These are phyloP conservation scores for Endotrypanum monterogeii DNA, from an alignment of 208 protist genomes.

Conservation along the genomic window DNA sequence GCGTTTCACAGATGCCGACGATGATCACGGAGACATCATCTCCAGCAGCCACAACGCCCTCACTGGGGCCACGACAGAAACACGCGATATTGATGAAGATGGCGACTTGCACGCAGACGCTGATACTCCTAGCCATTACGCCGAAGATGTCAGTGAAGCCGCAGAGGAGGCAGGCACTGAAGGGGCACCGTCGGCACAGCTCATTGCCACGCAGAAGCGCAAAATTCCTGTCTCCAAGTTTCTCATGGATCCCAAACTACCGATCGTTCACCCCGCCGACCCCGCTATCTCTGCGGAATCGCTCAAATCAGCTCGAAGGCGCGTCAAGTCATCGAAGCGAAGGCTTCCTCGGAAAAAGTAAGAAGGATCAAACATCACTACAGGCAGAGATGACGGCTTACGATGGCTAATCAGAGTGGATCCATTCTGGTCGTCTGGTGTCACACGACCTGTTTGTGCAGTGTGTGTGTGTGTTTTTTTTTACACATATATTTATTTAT, in stretches of 20 bases:
- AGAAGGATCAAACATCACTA: not conserved
- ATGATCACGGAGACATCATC: not conserved
- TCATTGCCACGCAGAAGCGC: slow-evolving; percentile 3
- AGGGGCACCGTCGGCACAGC: not conserved
- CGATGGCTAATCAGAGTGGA: not conserved
- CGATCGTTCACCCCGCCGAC: not conserved
- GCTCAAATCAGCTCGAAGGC: slow-evolving; percentile 19
- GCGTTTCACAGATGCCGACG: slow-evolving; percentile 41
- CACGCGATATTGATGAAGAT: not conserved
- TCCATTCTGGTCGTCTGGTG: no score
- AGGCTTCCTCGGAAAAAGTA: slow-evolving; percentile 33
- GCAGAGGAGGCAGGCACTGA: not conserved
- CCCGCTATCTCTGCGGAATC: slow-evolving; percentile 8
- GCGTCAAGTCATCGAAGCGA: slow-evolving; percentile 15
- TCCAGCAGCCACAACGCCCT: slow-evolving; percentile 2
- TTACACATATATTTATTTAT: no score
- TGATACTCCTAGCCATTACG: not conserved
- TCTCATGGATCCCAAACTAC: slow-evolving; percentile 16
- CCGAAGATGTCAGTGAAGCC: not conserved
- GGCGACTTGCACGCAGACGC: not conserved
- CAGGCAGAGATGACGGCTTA: no score
- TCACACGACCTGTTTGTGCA: no score
- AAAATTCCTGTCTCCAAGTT: slow-evolving; percentile 40
- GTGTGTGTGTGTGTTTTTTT: no score
- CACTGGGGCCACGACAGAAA: slow-evolving; percentile 1